phyloP scores from a whole-genome alignment of 106 monocot genomes.

The Hemerocallis citrina region DNA sequence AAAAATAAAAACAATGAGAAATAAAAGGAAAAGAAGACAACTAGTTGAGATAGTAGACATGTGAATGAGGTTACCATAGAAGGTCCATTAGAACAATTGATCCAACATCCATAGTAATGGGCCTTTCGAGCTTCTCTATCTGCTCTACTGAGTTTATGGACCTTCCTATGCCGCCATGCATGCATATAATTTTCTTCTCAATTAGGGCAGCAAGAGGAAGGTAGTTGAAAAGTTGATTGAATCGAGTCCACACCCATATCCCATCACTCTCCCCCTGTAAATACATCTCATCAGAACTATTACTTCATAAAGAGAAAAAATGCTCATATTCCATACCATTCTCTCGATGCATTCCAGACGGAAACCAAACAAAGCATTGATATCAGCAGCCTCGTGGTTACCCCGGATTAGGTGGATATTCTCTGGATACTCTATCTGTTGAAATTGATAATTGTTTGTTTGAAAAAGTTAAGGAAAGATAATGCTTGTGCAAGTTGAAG shows the following conservation, averaged over 20 bases:
- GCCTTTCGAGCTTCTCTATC: conserved; percentile 96
- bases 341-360: conserved; percentile 97
- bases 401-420: conserved; percentile 93
- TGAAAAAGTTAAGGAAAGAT: background rate
- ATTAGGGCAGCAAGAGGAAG: conserved; percentile 92
- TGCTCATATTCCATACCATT: conserved; percentile 55
- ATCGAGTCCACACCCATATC: conserved; percentile 97
- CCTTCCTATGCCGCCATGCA: conserved; percentile 99
- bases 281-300: conserved; percentile 7
- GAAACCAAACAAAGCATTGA: conserved; percentile 98
- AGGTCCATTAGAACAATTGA: conserved; percentile 96
- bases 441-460: background rate
- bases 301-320: background rate
- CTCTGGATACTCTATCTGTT: conserved; percentile 97
- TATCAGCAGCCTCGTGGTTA: conserved; percentile 99
- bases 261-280: conserved; percentile 93
- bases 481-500: conserved; percentile 1
- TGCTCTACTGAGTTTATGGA: conserved; percentile 92
- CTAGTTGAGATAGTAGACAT: background rate
- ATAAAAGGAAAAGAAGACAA: conserved; percentile 1
- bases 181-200: conserved; percentile 98
- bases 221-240: conserved; percentile 93
- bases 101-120: conserved; percentile 98
- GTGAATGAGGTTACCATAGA: conserved; percentile 54
- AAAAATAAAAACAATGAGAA: conserved; percentile 7